Evolutionary conservation across 2,329 filamentous ascomycete genomes (phyloP).

Genomic region (Dothidotthia symphoricarpi): DNA sequence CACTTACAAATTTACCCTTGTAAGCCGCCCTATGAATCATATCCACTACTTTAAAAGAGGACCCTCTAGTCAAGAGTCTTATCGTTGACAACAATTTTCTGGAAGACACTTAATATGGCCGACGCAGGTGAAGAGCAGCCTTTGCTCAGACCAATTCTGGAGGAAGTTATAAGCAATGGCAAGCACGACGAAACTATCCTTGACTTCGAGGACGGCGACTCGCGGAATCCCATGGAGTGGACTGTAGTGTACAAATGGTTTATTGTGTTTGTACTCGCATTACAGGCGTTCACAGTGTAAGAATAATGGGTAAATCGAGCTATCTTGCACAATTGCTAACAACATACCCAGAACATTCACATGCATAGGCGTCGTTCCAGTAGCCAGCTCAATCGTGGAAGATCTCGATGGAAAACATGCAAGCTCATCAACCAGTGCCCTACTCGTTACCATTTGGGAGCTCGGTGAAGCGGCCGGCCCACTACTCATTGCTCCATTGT

Average conservation of each 20-base stretch:
- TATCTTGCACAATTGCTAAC: slow-evolving; percentile 10
- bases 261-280: slow-evolving; percentile 35
- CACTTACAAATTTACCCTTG: no score
- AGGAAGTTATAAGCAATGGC: slow-evolving; percentile 14
- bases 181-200: slow-evolving; percentile 23
- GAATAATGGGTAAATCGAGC: background rate
- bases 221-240: slow-evolving; percentile 36
- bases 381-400: slow-evolving; percentile 32
- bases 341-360: slow-evolving; percentile 34
- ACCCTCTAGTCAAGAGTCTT: no score
- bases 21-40: no score
- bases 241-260: slow-evolving; percentile 30
- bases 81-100: no score
- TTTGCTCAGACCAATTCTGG: slow-evolving; percentile 24
- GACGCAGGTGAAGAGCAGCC: slow-evolving; percentile 32
- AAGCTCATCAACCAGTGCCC: slow-evolving; percentile 26
- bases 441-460: slow-evolving; percentile 40
- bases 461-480: slow-evolving; percentile 39
- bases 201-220: slow-evolving; percentile 32
- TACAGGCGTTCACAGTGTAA: slow-evolving; percentile 40
- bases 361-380: slow-evolving; percentile 39
- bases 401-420: slow-evolving; percentile 29
- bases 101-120: slow-evolving; percentile 10
- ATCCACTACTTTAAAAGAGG: no score
- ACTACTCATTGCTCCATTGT: slow-evolving; percentile 36